phyloP scores from a whole-genome alignment of 106 monocot species.

The Apostasia ramifera region DNA sequence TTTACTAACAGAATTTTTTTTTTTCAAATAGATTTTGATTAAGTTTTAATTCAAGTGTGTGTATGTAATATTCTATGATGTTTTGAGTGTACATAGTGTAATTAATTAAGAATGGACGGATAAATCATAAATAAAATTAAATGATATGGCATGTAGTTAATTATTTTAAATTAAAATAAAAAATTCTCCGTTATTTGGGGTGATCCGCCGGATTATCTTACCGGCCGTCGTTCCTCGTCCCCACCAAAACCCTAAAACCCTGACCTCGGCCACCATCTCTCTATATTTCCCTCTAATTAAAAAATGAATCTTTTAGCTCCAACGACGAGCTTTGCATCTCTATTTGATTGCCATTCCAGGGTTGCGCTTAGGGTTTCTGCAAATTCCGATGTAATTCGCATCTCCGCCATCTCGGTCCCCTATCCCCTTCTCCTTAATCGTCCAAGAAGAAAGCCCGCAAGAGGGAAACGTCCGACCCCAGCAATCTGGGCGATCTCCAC shows the following conservation, averaged over 20 bases:
- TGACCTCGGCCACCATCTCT: background rate
- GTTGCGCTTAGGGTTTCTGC: background rate
- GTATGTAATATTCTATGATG: too few relatives aligned
- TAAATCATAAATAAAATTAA: too few relatives aligned
- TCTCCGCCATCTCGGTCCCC: background rate
- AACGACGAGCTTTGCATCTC: background rate
- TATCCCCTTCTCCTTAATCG: background rate
- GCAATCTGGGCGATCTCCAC: background rate
- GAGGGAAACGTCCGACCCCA: slow-evolving; percentile 5
- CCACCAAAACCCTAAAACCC: slow-evolving; percentile 4
- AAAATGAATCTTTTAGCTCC: background rate
- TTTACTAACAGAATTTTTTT: too few relatives aligned
- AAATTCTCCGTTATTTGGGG: background rate
- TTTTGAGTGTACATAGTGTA: too few relatives aligned
- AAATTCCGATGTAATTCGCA: background rate
- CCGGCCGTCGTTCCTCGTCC: background rate
- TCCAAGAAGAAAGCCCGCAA: background rate
- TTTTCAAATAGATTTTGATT: too few relatives aligned
- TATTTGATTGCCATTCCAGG: background rate
- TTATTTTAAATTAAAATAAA: too few relatives aligned
- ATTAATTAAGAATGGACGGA: too few relatives aligned
- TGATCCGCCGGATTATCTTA: slow-evolving; percentile 2
- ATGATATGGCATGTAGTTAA: too few relatives aligned
- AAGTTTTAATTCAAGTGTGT: too few relatives aligned
- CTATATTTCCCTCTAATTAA: background rate